phyloP scores from a whole-genome alignment of 2,329 filamentous ascomycete species.

The Bipolaris victoriae region DNA sequence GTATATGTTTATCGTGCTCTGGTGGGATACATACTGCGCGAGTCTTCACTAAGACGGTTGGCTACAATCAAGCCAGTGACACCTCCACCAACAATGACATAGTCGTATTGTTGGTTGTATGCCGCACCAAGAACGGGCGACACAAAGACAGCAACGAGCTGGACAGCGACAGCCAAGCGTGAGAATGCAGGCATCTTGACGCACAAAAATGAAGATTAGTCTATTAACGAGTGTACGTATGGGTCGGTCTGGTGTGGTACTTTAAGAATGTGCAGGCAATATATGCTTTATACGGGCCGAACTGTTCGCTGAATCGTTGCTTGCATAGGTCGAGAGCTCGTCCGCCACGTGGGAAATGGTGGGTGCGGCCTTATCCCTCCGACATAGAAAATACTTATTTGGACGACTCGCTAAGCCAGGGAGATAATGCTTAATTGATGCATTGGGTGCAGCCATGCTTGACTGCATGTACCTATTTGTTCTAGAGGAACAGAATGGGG shows the following conservation, averaged over 20 bases:
- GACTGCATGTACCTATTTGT: background rate
- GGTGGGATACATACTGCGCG: conserved; percentile 20
- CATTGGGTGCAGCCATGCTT: conserved; percentile 3
- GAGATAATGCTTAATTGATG: conserved; percentile 6
- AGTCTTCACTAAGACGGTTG: conserved; percentile 36
- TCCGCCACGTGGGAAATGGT: conserved; percentile 22
- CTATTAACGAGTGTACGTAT: conserved; percentile 25
- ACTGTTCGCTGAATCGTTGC: conserved; percentile 5
- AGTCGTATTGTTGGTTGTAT: conserved; percentile 31
- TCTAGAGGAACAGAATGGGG: conserved; percentile 7
- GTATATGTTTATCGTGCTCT: background rate
- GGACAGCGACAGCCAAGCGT: conserved; percentile 34
- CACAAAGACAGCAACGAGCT: conserved; percentile 31
- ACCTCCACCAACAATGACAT: conserved; percentile 43
- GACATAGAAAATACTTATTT: background rate
- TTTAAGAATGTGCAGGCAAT: conserved; percentile 11
- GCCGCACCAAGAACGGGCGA: conserved; percentile 25
- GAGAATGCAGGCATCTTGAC: conserved; percentile 34
- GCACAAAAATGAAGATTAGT: conserved; percentile 5
- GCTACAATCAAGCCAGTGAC: conserved; percentile 40
- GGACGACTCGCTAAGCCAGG: conserved; percentile 6
- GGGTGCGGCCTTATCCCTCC: conserved; percentile 16
- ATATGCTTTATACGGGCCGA: conserved; percentile 27
- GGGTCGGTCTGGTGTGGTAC: conserved; percentile 8
- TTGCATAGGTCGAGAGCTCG: conserved; percentile 18